Conservation (phyloP, 108 stramenopile genomes). For the Asterionellopsis glacialis region DNA sequence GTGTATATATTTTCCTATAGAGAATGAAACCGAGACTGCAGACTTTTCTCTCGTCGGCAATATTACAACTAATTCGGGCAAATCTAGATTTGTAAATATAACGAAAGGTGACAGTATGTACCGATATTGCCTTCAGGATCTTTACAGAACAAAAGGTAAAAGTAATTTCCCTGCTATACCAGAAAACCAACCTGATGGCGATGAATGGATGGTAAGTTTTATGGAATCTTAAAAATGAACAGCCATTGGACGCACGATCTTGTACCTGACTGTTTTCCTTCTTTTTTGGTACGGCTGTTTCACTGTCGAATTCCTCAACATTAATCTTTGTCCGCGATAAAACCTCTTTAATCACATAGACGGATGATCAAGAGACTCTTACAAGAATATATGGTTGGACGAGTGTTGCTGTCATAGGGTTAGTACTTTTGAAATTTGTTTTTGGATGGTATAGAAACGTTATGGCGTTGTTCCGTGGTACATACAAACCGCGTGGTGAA, state of each 20-base stretch:
- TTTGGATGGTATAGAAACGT: constrained; percentile 15
- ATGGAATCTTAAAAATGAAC: too few relatives aligned
- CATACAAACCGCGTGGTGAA: constrained; percentile 18
- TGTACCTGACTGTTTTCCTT: too few relatives aligned
- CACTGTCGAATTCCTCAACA: too few relatives aligned
- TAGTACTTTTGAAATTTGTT: constrained; percentile 19
- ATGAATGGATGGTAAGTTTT: constrained; percentile 53
- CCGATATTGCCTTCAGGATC: constrained; percentile 34
- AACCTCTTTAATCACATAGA: not conserved
- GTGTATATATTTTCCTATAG: not conserved
- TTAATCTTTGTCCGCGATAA: too few relatives aligned
- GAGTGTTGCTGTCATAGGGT: constrained; percentile 18
- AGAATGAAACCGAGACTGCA: not conserved
- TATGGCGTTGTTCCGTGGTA: constrained; percentile 9
- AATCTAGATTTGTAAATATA: constrained; percentile 6
- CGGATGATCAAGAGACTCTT: constrained; percentile 58
- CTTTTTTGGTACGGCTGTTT: too few relatives aligned
- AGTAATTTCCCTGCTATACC: constrained; percentile 48
- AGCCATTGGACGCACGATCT: too few relatives aligned
- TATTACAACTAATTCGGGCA: not conserved
- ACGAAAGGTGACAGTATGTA: constrained; percentile 10
- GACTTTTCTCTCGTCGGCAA: not conserved
- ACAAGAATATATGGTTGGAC: constrained; percentile 64
- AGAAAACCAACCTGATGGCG: constrained; percentile 31
- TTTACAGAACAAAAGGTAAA: constrained; percentile 12